These are phyloP conservation scores for Amanita thiersii DNA, from an alignment of 768 basidiomycete genomes.

Conservation along the genomic window DNA sequence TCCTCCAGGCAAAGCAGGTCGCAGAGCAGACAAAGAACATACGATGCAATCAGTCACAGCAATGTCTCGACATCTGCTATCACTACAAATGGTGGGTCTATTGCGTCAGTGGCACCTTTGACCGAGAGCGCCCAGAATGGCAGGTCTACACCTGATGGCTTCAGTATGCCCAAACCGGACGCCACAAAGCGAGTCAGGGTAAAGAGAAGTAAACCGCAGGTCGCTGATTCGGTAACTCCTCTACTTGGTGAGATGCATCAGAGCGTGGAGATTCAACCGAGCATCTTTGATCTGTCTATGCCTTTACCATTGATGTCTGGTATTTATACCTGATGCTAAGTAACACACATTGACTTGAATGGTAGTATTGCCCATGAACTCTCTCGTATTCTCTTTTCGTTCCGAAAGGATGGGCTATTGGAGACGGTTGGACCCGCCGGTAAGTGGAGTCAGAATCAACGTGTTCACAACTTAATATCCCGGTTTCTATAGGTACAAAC, in stretches of 20 bases:
- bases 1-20: not conserved
- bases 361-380: constrained; percentile 78
- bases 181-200: constrained; percentile 63
- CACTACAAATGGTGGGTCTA: not conserved
- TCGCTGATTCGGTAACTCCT: constrained; percentile 46
- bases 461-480: not conserved
- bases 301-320: constrained; percentile 77
- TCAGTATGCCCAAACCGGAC: constrained; percentile 21
- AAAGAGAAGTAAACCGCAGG: constrained; percentile 60
- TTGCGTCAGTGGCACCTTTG: constrained; percentile 12
- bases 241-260: constrained; percentile 49
- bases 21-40: constrained; percentile 1
- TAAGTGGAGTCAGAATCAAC: constrained; percentile 17
- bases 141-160: constrained; percentile 24
- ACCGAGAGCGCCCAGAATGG: constrained; percentile 22
- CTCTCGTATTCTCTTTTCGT: constrained; percentile 56
- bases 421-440: constrained; percentile 90
- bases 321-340: not conserved
- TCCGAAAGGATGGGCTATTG: constrained; percentile 72
- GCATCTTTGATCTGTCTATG: constrained; percentile 51
- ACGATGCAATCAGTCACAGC: constrained; percentile 1
- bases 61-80: not conserved
- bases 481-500: constrained; percentile 52
- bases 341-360: constrained; percentile 1
- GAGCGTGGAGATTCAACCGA: constrained; percentile 52